Evolutionary conservation across 306 rosid genomes (phyloP).

Genomic region (Cyamopsis tetragonoloba): DNA sequence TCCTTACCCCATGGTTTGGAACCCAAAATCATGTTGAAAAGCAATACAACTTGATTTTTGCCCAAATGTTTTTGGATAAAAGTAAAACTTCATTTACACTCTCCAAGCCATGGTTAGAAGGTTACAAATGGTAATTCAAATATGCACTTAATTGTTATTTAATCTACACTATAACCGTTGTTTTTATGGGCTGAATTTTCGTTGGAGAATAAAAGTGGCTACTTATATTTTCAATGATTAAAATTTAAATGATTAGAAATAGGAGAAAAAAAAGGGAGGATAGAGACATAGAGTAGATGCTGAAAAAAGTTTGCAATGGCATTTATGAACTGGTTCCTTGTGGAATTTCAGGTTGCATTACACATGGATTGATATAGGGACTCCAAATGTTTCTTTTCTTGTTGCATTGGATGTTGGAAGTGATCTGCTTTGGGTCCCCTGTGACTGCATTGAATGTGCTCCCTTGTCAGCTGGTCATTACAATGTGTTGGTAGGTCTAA

Average conservation of each 20-base stretch:
- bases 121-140: too few species aligned
- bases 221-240: background rate
- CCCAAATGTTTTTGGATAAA: too few species aligned
- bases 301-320: slow-evolving; percentile 10
- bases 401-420: slow-evolving; percentile 94
- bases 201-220: background rate
- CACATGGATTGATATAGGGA: slow-evolving; percentile 87
- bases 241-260: slow-evolving; percentile 13
- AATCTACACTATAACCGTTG: background rate
- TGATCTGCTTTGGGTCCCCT: slow-evolving; percentile 87
- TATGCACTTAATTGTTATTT: too few species aligned
- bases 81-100: background rate
- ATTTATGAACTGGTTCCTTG: background rate
- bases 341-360: slow-evolving; percentile 71
- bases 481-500: slow-evolving; percentile 60
- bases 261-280: background rate
- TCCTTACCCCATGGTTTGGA: too few species aligned
- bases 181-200: background rate
- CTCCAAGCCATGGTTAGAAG: too few species aligned
- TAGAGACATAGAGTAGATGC: background rate
- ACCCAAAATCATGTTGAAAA: too few species aligned
- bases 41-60: too few species aligned
- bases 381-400: slow-evolving; percentile 83
- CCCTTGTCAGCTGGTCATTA: slow-evolving; percentile 62
- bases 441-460: slow-evolving; percentile 85